A percentile compares a stretch with the other conserved stretches of the same genome.
Conservation (phyloP, 257 asterid genomes). For the Linderniella brevidens region DNA sequence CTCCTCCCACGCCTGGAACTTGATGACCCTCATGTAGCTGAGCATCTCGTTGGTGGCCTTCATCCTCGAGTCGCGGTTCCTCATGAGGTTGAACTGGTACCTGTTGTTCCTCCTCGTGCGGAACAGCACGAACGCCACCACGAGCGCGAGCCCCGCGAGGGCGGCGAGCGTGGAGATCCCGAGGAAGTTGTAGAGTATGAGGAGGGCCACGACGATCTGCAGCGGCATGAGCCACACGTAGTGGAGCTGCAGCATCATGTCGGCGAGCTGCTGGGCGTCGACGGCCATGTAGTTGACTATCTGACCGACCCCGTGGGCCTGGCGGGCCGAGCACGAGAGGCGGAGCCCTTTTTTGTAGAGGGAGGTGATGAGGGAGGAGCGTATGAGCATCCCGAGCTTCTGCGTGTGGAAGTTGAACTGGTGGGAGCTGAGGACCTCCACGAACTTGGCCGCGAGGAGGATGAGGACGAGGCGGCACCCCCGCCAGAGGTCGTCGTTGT, state of each 20-base stretch:
- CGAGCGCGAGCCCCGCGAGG: not conserved
- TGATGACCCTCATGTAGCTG: conserved; percentile 75
- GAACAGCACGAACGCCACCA: not conserved
- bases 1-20: conserved; percentile 98
- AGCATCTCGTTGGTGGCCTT: conserved; percentile 91
- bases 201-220: not conserved
- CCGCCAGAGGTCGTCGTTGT: not conserved
- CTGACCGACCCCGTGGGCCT: not conserved
- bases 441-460: not conserved
- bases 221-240: not conserved
- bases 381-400: not conserved
- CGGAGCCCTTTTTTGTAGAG: not conserved
- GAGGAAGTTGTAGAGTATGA: not conserved
- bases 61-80: conserved; percentile 75
- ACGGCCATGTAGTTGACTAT: not conserved
- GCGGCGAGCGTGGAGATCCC: not conserved
- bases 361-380: not conserved
- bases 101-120: too few relatives aligned
- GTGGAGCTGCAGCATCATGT: not conserved
- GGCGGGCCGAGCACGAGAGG: not conserved
- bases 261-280: not conserved
- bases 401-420: not conserved
- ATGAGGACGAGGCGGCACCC: not conserved
- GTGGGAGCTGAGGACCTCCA: not conserved
- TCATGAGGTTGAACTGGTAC: conserved; percentile 64